These are phyloP conservation scores for Magnusiomyces tetraspermus DNA, from an alignment of 1,139 yeast species.

Conservation along the genomic window DNA sequence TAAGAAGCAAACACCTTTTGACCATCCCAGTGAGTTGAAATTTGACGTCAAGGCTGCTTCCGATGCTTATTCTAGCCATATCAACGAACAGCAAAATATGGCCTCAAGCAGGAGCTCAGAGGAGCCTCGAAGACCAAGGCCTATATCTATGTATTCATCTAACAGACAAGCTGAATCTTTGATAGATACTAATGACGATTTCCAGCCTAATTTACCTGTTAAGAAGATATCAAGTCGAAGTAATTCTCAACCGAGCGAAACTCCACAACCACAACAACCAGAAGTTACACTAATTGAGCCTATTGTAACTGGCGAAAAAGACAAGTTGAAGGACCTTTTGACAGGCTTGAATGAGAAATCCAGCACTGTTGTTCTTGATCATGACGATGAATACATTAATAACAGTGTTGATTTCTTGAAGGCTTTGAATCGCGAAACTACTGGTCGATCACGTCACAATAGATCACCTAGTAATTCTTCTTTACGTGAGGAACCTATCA, in stretches of 20 bases:
- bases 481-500: background rate
- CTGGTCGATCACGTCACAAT: conserved; percentile 24
- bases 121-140: conserved; percentile 9
- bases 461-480: conserved; percentile 6
- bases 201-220: background rate
- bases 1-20: background rate
- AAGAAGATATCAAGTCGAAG: background rate
- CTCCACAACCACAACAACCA: conserved; percentile 11
- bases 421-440: conserved; percentile 37
- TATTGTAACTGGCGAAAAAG: conserved; percentile 22
- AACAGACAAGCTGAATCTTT: conserved; percentile 6
- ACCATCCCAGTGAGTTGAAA: background rate
- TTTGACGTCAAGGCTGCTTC: background rate
- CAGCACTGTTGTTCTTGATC: conserved; percentile 28
- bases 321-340: conserved; percentile 29
- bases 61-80: background rate
- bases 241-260: conserved; percentile 10
- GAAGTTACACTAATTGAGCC: conserved; percentile 11
- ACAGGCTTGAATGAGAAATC: conserved; percentile 31
- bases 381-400: conserved; percentile 31
- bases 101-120: background rate
- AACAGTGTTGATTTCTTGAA: conserved; percentile 53
- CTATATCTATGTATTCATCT: conserved; percentile 9
- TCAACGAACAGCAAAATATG: background rate
- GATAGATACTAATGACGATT: conserved; percentile 6